Conservation (phyloP, 2,329 filamentous ascomycete genomes). For the Dactylellina drechsleri region DNA sequence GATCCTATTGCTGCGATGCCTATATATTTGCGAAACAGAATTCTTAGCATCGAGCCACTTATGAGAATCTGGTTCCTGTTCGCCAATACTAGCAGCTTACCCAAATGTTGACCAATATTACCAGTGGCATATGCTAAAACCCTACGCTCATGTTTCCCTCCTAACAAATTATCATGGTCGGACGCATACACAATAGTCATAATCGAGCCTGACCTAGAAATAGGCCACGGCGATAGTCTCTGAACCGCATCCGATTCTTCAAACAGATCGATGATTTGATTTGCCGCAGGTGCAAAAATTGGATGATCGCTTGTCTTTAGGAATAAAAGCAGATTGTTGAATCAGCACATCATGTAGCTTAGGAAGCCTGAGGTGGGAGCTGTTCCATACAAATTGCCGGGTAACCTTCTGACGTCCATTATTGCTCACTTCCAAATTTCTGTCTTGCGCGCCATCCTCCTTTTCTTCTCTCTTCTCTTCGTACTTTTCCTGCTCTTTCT, state of each 20-base stretch:
- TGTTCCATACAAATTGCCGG: slow-evolving; percentile 28
- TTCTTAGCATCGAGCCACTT: not conserved
- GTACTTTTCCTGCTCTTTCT: not conserved
- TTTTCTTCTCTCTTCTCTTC: too few relatives aligned
- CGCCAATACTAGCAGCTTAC: slow-evolving; percentile 7
- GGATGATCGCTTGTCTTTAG: slow-evolving; percentile 25
- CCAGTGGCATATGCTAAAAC: slow-evolving; percentile 42
- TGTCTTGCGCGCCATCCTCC: too few relatives aligned
- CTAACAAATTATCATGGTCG: slow-evolving; percentile 20
- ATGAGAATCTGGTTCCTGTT: not conserved
- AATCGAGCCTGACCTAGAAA: slow-evolving; percentile 42
- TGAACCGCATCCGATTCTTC: slow-evolving; percentile 36
- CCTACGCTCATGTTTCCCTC: slow-evolving; percentile 27
- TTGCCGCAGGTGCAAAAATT: slow-evolving; percentile 35
- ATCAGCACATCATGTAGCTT: too few relatives aligned
- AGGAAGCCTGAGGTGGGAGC: not conserved
- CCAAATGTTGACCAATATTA: slow-evolving; percentile 21
- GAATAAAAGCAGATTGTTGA: too few relatives aligned
- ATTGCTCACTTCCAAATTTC: not conserved
- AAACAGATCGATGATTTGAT: slow-evolving; percentile 40
- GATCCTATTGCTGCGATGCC: slow-evolving; percentile 18
- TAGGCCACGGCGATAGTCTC: slow-evolving; percentile 31
- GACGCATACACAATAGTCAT: slow-evolving; percentile 30
- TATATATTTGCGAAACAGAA: not conserved
- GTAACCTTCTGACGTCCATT: slow-evolving; percentile 33